A percentile compares a stretch with the other conserved stretches of the same genome.
phyloP scores from a whole-genome alignment of 2,329 filamentous ascomycete genomes.

The Fusarium cicatricum region DNA sequence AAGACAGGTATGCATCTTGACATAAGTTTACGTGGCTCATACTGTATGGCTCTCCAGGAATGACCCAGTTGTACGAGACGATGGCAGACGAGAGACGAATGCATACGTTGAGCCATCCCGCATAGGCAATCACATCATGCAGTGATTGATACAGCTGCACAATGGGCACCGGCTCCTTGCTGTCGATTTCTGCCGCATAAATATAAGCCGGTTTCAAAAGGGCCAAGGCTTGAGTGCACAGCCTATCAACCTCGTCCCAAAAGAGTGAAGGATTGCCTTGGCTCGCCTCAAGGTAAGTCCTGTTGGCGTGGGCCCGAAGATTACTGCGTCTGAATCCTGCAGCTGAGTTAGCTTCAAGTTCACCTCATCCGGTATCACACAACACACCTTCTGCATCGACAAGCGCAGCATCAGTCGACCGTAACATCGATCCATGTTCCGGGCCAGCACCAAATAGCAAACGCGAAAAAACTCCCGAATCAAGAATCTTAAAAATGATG shows the following conservation, averaged over 20 bases:
- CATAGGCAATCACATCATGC: slow-evolving; percentile 43
- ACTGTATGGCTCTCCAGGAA: slow-evolving; percentile 41
- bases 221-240: slow-evolving; percentile 33
- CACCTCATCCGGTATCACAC: neutral
- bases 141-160: slow-evolving; percentile 37
- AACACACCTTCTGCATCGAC: slow-evolving; percentile 42
- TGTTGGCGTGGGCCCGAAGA: slow-evolving; percentile 39
- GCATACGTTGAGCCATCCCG: slow-evolving; percentile 44
- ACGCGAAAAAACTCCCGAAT: slow-evolving; percentile 39
- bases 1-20: slow-evolving; percentile 26
- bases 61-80: slow-evolving; percentile 40
- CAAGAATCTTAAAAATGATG: slow-evolving; percentile 43
- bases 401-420: slow-evolving; percentile 36
- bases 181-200: slow-evolving; percentile 21
- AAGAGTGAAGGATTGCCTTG: slow-evolving; percentile 38
- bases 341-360: slow-evolving; percentile 7
- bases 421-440: slow-evolving; percentile 36
- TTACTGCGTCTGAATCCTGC: slow-evolving; percentile 44
- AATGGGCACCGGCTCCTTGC: slow-evolving; percentile 9
- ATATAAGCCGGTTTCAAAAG: slow-evolving; percentile 40
- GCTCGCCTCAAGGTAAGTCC: slow-evolving; percentile 33
- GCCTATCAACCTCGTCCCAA: slow-evolving; percentile 44
- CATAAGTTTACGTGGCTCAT: slow-evolving; percentile 35
- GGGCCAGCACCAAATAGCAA: slow-evolving; percentile 45
- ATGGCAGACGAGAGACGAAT: slow-evolving; percentile 39